phyloP scores from a whole-genome alignment of 352 stramenopile genomes.

The Phytophthora fragariae region DNA sequence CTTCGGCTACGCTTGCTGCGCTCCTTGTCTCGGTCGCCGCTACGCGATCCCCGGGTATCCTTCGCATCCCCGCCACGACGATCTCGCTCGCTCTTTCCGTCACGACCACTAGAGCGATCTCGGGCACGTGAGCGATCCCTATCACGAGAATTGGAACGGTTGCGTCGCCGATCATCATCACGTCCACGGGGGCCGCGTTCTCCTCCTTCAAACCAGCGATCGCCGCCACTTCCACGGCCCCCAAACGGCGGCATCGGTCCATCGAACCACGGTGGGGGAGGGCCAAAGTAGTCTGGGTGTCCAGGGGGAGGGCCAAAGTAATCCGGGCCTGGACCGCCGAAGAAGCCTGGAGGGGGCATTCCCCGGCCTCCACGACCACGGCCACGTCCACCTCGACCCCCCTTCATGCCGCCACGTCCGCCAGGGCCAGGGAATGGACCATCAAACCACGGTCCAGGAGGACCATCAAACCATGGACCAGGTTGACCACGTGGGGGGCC shows the following conservation, averaged over 20 bases:
- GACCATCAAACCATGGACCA: conserved; percentile 80
- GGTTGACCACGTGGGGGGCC: conserved; percentile 61
- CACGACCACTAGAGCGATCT: conserved; percentile 34
- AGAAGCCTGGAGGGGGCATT: conserved; percentile 74
- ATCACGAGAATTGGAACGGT: conserved; percentile 48
- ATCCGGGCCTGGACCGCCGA: conserved; percentile 70
- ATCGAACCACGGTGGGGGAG: conserved; percentile 76
- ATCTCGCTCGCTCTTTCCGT: conserved; percentile 47
- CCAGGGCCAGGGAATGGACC: conserved; percentile 69
- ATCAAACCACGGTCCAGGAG: conserved; percentile 80
- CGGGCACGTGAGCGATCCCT: conserved; percentile 37
- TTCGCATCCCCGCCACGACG: conserved; percentile 44
- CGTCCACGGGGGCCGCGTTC: conserved; percentile 45
- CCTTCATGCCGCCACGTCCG: conserved; percentile 50
- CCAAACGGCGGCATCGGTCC: conserved; percentile 61
- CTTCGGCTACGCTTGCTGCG: conserved; percentile 49
- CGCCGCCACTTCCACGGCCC: conserved; percentile 47
- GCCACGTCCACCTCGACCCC: conserved; percentile 54
- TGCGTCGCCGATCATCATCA: conserved; percentile 54
- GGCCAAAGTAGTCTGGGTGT: conserved; percentile 82
- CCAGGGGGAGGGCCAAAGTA: conserved; percentile 79
- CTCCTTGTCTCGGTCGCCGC: conserved; percentile 34
- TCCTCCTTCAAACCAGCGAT: conserved; percentile 51
- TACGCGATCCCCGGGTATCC: conserved; percentile 33
- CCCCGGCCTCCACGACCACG: conserved; percentile 31